Conservation (phyloP, 495 filamentous ascomycete genomes). For the Rusavskia elegans region DNA sequence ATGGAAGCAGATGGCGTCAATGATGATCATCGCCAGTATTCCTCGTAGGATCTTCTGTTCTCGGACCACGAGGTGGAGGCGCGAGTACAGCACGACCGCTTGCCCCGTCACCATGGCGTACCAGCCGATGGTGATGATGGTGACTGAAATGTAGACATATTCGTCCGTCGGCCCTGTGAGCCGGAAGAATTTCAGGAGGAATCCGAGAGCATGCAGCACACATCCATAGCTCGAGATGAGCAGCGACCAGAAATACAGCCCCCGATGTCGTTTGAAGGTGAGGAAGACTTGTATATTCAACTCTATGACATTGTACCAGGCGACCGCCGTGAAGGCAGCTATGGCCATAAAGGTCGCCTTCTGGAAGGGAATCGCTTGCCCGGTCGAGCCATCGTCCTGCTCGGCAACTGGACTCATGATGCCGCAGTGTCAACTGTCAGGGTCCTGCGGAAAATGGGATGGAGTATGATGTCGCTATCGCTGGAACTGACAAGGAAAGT, state of each 20-base stretch:
- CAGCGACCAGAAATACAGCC: slow-evolving; percentile 39
- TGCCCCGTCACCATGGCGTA: slow-evolving; percentile 39
- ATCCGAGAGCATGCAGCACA: slow-evolving; percentile 34
- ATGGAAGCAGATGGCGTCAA: slow-evolving; percentile 29
- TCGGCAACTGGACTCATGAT: slow-evolving; percentile 1
- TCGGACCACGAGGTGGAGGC: slow-evolving; percentile 32
- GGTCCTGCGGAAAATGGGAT: too few species aligned
- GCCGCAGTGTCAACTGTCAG: neutral
- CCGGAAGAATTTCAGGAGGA: slow-evolving; percentile 33
- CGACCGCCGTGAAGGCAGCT: slow-evolving; percentile 29
- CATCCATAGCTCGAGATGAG: slow-evolving; percentile 24
- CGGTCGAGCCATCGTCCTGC: slow-evolving; percentile 6
- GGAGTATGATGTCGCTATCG: too few species aligned
- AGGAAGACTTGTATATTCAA: slow-evolving; percentile 31
- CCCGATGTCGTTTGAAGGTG: slow-evolving; percentile 35
- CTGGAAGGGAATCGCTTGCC: slow-evolving; percentile 1
- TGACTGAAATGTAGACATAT: slow-evolving; percentile 21
- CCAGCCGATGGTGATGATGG: slow-evolving; percentile 33
- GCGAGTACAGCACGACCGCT: slow-evolving; percentile 34
- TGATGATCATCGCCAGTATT: slow-evolving; percentile 27
- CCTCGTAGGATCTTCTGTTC: slow-evolving; percentile 26
- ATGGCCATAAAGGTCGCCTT: slow-evolving; percentile 18
- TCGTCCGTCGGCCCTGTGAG: slow-evolving; percentile 11
- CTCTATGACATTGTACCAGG: slow-evolving; percentile 35
- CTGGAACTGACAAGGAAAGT: too few species aligned